Evolutionary conservation across 78 protist genomes (phyloP), one percentile per base, ranked within the genome.

Genomic region (Guillardia theta): DNA sequence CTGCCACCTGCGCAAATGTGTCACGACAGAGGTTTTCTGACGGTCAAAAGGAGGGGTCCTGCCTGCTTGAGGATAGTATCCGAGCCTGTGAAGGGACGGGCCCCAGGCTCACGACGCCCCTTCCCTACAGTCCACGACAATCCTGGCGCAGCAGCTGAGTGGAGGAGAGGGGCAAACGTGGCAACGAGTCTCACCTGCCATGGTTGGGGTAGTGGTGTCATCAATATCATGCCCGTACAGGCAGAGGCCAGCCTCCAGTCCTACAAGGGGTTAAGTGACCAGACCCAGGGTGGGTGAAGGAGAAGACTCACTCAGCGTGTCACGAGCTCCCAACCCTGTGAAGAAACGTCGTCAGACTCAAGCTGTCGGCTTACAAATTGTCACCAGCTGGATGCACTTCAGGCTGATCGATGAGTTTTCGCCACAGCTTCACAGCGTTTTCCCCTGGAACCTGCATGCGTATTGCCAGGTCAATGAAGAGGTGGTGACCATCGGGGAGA

Each of bases 161-260:
- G n/a, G n/a, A n/a, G n/a, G n/a, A n/a, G n/a, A n/a, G n/a, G n/a
- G n/a, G n/a, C 37, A 95, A 41, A 30, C n/a, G n/a, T n/a, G n/a
- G n/a, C n/a, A n/a, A n/a, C n/a, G n/a, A n/a, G n/a, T n/a, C n/a
- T n/a, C n/a, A n/a, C n/a, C 46, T 43, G 94, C 96, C 93, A 92
- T 94, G 24, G 77, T 44, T 5, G 95, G 95, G 50, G 88, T 95
- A 5, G 95, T 93, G 27, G 12, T 62, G 64, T 78, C 77, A 47
- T 76, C 87, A 64, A 95, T 95, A 41, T 95, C 96, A 80, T 93
- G 80, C n/a, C 96, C 95, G 78, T 93, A 93, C 21, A 93, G 95
- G 90, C 96, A 95, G 39, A 95, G 88, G 21, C 96, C 96, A 5
- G 88, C 88, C 88, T 77, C 88, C 47, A 77, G 88, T 4, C 88